Percentiles rank a stretch among this genome's conserved stretches.
These are phyloP conservation scores for Tulasnella sp. DNA, from an alignment of 768 basidiomycete species.

Conservation along the genomic window DNA sequence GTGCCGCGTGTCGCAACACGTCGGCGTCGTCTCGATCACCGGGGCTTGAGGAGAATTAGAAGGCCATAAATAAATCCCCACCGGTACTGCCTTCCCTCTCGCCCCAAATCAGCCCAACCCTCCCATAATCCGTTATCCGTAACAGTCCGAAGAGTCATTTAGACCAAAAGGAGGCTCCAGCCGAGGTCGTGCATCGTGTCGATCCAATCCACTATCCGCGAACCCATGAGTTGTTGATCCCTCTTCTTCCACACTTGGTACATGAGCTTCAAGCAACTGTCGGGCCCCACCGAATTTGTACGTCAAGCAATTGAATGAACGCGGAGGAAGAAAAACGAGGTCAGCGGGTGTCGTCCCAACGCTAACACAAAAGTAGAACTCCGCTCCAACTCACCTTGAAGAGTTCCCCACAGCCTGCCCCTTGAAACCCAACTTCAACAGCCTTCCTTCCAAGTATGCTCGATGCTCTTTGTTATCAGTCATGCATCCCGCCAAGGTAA, in stretches of 20 bases:
- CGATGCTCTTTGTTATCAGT: conserved; percentile 43
- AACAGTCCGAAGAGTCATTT: not conserved
- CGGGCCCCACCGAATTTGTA: not conserved
- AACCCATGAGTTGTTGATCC: not conserved
- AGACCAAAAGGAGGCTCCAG: conserved; percentile 20
- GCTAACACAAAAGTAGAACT: conserved; percentile 10
- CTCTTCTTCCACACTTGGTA: conserved; percentile 22
- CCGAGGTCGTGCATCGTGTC: conserved; percentile 24
- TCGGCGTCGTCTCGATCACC: conserved; percentile 9
- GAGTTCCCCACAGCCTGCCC: conserved; percentile 18
- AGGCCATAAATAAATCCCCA: not conserved
- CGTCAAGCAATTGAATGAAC: too few relatives aligned
- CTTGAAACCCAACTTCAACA: conserved; percentile 11
- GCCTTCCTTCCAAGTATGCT: conserved; percentile 15
- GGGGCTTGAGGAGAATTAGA: not conserved
- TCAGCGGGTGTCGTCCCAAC: conserved; percentile 14
- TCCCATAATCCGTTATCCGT: not conserved
- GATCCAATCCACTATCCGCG: conserved; percentile 20
- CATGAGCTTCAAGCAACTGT: conserved; percentile 20
- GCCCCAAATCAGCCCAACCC: not conserved
- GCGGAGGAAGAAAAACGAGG: not conserved
- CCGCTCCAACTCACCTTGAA: conserved; percentile 10
- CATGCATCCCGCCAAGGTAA: conserved; percentile 66
- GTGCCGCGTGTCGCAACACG: not conserved
- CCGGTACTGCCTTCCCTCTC: not conserved